A percentile compares a stretch with the other conserved stretches of the same genome.
These are phyloP conservation scores for Syzygium grande DNA, from an alignment of 345 rosid genomes.

Conservation along the genomic window DNA sequence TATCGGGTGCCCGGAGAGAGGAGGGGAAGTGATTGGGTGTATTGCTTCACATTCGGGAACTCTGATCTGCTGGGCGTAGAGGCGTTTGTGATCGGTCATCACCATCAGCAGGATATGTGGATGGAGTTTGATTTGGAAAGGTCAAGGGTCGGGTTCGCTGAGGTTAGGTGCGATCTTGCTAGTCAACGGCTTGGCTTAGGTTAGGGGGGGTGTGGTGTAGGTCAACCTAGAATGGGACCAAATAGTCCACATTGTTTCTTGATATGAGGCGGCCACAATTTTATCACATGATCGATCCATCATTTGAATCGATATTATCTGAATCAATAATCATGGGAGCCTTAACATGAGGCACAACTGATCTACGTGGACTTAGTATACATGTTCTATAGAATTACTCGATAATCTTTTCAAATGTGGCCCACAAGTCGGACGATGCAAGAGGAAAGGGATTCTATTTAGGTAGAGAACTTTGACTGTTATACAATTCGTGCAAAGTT, in stretches of 20 bases:
- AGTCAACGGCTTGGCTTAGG: constrained; percentile 41
- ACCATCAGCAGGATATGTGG: constrained; percentile 90
- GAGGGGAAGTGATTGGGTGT: constrained; percentile 57
- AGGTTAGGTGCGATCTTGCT: constrained; percentile 64
- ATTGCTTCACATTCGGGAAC: constrained; percentile 84
- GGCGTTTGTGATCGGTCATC: constrained; percentile 85
- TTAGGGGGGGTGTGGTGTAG: not conserved
- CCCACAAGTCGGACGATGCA: fast-evolving
- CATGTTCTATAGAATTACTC: not conserved
- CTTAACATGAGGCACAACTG: fast-evolving
- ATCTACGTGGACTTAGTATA: not conserved
- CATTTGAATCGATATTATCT: not conserved
- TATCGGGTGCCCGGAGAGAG: constrained; percentile 61
- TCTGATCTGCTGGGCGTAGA: constrained; percentile 81
- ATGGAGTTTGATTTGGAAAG: constrained; percentile 77
- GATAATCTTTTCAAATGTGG: not conserved
- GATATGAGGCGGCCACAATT: not conserved
- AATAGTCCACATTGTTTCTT: not conserved
- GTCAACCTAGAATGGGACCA: not conserved
- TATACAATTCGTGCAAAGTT: not conserved
- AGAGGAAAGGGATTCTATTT: not conserved
- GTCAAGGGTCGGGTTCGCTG: constrained; percentile 76
- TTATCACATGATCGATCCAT: not conserved
- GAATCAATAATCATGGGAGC: fast-evolving
- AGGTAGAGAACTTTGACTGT: not conserved